phyloP scores from a whole-genome alignment of 129 eudicot species.

The Apium graveolens region DNA sequence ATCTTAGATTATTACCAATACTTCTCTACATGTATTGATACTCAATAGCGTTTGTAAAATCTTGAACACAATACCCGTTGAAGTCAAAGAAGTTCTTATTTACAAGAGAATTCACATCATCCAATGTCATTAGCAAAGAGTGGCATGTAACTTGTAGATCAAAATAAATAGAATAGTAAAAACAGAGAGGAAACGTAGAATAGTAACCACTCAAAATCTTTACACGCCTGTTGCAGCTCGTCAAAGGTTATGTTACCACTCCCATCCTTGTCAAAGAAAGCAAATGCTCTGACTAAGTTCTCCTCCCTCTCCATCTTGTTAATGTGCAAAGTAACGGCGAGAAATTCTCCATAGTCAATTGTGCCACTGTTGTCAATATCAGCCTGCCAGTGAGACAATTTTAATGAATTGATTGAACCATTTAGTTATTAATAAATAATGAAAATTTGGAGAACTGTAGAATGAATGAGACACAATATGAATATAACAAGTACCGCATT shows the following conservation, averaged over 20 bases:
- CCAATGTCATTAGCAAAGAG: no score
- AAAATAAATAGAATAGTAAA: no score
- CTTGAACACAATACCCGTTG: no score
- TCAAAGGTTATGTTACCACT: constrained; percentile 49
- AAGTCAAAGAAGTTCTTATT: no score
- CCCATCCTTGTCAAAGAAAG: constrained; percentile 52
- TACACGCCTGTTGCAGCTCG: constrained; percentile 50
- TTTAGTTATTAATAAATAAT: background rate
- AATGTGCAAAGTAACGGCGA: constrained; percentile 45
- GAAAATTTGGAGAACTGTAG: background rate
- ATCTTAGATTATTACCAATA: no score
- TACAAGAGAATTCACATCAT: no score
- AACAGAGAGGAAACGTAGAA: no score
- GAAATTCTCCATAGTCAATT: constrained; percentile 49
- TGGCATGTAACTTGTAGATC: no score
- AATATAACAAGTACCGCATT: constrained; percentile 27
- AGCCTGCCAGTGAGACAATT: constrained; percentile 26
- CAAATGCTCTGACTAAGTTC: constrained; percentile 38
- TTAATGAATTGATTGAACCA: background rate
- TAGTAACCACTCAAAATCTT: no score
- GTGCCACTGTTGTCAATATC: constrained; percentile 49
- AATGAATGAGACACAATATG: background rate
- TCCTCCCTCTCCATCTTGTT: constrained; percentile 54
- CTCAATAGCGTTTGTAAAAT: no score
- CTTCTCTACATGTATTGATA: no score